Percentiles rank a stretch among this genome's conserved stretches.
Conservation (phyloP, 495 filamentous ascomycete species). For the Aspergillus bertholletiae region DNA sequence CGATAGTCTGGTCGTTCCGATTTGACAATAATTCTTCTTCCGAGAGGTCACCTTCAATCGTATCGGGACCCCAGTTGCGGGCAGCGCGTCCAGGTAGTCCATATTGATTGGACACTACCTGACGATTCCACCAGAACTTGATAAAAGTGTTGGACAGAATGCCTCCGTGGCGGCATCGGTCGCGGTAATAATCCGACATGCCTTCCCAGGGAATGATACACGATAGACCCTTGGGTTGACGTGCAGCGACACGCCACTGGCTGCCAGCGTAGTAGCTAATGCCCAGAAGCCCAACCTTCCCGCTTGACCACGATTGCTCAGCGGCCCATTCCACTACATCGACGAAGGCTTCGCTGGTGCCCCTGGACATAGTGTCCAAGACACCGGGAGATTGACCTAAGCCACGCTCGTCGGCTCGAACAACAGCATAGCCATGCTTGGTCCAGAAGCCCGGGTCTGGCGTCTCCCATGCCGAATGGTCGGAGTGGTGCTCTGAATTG, state of each 20-base stretch:
- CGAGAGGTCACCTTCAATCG: conserved; percentile 57
- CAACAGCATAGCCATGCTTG: conserved; percentile 54
- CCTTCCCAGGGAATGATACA: conserved; percentile 66
- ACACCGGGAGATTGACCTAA: conserved; percentile 55
- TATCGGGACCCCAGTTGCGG: conserved; percentile 46
- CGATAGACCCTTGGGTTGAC: conserved; percentile 54
- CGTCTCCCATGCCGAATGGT: conserved; percentile 62
- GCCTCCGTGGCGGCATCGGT: conserved; percentile 60
- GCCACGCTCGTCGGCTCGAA: conserved; percentile 58
- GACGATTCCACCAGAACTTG: conserved; percentile 62
- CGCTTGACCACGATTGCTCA: conserved; percentile 56
- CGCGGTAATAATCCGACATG: conserved; percentile 66
- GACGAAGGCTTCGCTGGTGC: conserved; percentile 56
- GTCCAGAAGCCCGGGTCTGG: conserved; percentile 64
- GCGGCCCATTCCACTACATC: conserved; percentile 64
- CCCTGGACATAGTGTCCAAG: conserved; percentile 58
- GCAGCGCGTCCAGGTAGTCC: conserved; percentile 40
- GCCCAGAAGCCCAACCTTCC: conserved; percentile 60
- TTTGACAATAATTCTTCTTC: conserved; percentile 59
- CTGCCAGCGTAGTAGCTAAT: conserved; percentile 61
- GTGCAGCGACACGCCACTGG: conserved; percentile 63
- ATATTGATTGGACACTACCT: conserved; percentile 61
- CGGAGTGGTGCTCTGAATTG: conserved; percentile 44
- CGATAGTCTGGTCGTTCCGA: conserved; percentile 56
- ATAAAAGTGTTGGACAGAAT: conserved; percentile 63